phyloP scores from a whole-genome alignment of 352 stramenopile species.

The Globisporangium yorkense region DNA sequence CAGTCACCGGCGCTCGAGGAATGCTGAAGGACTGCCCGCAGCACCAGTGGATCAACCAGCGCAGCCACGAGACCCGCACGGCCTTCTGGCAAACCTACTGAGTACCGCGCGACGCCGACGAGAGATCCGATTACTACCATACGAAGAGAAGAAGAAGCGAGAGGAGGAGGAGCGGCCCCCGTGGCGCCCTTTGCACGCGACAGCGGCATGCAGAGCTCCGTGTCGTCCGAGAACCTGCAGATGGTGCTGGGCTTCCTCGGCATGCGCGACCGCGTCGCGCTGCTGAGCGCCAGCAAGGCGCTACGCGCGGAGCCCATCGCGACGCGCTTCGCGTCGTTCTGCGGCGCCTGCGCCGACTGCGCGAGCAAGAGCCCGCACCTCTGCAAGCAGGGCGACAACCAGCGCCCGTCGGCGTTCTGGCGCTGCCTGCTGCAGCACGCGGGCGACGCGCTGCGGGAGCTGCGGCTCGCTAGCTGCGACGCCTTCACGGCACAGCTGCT shows the following conservation, averaged over 20 bases:
- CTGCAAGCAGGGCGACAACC: slow-evolving; percentile 32
- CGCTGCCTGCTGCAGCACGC: slow-evolving; percentile 34
- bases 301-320: slow-evolving; percentile 43
- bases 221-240: slow-evolving; percentile 45
- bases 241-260: slow-evolving; percentile 52
- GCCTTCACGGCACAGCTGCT: slow-evolving; percentile 39
- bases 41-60: slow-evolving; percentile 88
- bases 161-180: background rate
- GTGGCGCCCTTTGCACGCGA: background rate
- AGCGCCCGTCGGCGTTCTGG: slow-evolving; percentile 45
- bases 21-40: slow-evolving; percentile 89
- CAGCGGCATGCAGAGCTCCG: slow-evolving; percentile 7
- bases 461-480: slow-evolving; percentile 51
- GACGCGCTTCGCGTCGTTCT: slow-evolving; percentile 46
- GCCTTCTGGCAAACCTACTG: slow-evolving; percentile 61
- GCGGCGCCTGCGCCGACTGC: slow-evolving; percentile 46
- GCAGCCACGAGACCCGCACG: slow-evolving; percentile 83
- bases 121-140: background rate
- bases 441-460: slow-evolving; percentile 24
- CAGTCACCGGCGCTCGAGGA: slow-evolving; percentile 6
- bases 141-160: background rate
- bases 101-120: slow-evolving; percentile 6
- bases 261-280: slow-evolving; percentile 48
- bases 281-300: slow-evolving; percentile 35
- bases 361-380: slow-evolving; percentile 42